Evolutionary conservation across 371 early-diverging fungal species (phyloP), one percentile per base, ranked within the genome.

Genomic region (Mucor indicus): DNA sequence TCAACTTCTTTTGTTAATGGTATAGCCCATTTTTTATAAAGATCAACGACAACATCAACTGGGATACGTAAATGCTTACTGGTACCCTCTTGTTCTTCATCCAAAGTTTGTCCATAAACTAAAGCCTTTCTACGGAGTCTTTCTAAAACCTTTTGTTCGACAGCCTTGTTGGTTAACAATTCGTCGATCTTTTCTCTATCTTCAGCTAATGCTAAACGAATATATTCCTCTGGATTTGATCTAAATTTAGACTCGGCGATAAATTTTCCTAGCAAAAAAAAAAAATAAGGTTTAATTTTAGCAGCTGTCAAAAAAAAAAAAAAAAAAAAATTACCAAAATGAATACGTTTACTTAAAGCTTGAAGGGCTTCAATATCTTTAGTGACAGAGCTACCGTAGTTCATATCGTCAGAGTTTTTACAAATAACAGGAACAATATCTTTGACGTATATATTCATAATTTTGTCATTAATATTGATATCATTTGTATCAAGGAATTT

Each of bases 231-330:
- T 5, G 91, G 90, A 60, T 90, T 89, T 19, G 61, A 61, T 57
- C 79, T 81, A 69, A 93, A 98, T 68, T 96, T 96, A 22, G 94
- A 87, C 62, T 98, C 98, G 20, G 96, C 96, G 37, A 95, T 90
- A 54, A 92, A 96, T 72, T 96, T 96, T 45, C 93, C 90, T 89
- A 53, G 21, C 31, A 38, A 25, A 38, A 50, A 4, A 43, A 23
- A 30, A 29, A 5, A 36, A 20, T 12, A 19, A 31, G 11, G 3
- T 21, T 37, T 25, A 12, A 22, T 20, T 16, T 31, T 11, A 13
- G 30, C 23, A 5, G 4, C 36, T 36, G 6, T 48, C 11, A 22
- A 36, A n/a, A n/a, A n/a, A n/a, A n/a, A n/a, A n/a, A n/a, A n/a
- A n/a, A n/a, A n/a, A n/a, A n/a, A n/a, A n/a, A n/a, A n/a, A 48